Evolutionary conservation across 73 alveolate species (phyloP), one percentile per base, ranked within the genome.

Genomic region (Tetrahymena elliotti): DNA sequence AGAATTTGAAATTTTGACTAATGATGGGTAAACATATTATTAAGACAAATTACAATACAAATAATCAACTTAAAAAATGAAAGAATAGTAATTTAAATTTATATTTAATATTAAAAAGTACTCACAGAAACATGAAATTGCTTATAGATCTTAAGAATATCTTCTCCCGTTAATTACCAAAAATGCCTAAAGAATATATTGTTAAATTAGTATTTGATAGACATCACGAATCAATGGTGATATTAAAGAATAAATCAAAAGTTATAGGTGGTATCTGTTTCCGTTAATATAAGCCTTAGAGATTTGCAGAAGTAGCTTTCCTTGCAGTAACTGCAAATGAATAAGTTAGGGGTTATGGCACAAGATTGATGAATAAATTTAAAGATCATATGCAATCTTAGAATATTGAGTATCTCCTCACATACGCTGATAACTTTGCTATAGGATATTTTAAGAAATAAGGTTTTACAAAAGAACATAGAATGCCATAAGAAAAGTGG

Each of bases 391-490:
- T 98, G 33, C 94, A 98, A 94, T 96, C 94, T 13, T 97, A 96
- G 93, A 98, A 98, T 83, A 96, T 98, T 27, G 98, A 98, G 93
- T 98, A 99, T 93, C 97, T 99, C 95, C 98, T 99, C 93, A 99
- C 99, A 33, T 99, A 97, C 94, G 99, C 99, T 20, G 99, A 99
- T 96, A 99, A 99, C 95, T 96, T 96, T 93, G 99, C 99, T 1
- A 98, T 98, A 39, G 99, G 99, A 93, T 99, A 96, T 93, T 98
- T 99, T 95, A 98, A 96, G 96, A 98, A 98, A 96, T 97, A 99
- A 95, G 99, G 99, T 38, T 99, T 99, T 94, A 96, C 98, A 52
- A 95, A 97, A 95, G 97, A 93, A 38, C 88, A 96, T 52, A 96
- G 97, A 52, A 93, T 97, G 99, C 98, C 99, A n/a, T 95, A 93